Conservation (phyloP, 352 stramenopile genomes). For the Blastocystis sp. region DNA sequence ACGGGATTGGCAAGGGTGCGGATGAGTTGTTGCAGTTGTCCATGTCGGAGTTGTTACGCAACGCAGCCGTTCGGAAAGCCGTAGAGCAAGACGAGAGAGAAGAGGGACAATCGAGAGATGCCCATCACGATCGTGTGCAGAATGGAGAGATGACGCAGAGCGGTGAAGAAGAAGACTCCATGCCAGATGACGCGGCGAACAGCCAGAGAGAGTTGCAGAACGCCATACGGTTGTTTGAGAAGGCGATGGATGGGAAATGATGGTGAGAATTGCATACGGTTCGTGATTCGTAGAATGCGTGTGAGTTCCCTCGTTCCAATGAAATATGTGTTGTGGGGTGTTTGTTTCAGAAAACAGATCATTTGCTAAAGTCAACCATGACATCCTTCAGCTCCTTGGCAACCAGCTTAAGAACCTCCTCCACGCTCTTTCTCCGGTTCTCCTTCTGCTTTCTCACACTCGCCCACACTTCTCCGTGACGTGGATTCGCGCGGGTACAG, state of each 20-base stretch:
- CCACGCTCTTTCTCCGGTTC: slow-evolving; percentile 77
- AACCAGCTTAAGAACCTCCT: slow-evolving; percentile 79
- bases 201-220: neutral
- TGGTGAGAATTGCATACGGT: slow-evolving; percentile 10
- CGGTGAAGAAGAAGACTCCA: neutral
- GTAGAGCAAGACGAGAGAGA: neutral
- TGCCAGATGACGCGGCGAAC: neutral
- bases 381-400: slow-evolving; percentile 75
- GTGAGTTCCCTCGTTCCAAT: slow-evolving; percentile 6
- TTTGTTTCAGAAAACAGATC: slow-evolving; percentile 1
- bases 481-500: slow-evolving; percentile 56
- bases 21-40: slow-evolving; percentile 19
- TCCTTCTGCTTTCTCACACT: slow-evolving; percentile 45
- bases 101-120: neutral
- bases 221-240: too few species aligned
- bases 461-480: slow-evolving; percentile 60
- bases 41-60: neutral
- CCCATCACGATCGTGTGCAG: neutral
- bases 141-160: neutral
- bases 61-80: neutral
- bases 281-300: slow-evolving; percentile 15
- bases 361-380: slow-evolving; percentile 21
- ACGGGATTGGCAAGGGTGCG: neutral
- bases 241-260: neutral
- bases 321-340: neutral